A percentile compares a stretch with the other conserved stretches of the same genome.
These are phyloP conservation scores for Thraustotheca clavata DNA, from an alignment of 352 stramenopile species.

Conservation along the genomic window DNA sequence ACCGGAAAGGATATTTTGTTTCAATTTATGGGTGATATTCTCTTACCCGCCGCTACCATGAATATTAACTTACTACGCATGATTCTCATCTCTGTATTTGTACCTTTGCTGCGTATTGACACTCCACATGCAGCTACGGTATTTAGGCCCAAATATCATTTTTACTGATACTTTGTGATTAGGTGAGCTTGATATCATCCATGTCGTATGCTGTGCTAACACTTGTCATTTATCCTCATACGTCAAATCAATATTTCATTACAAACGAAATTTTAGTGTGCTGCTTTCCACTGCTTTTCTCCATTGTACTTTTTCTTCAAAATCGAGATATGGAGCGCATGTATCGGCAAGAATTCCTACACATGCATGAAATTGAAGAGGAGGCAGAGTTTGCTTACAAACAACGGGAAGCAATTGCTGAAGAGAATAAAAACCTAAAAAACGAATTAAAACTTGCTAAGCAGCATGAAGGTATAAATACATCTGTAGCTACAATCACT, in stretches of 20 bases:
- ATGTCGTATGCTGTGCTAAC: slow-evolving; percentile 4
- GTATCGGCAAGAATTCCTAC: slow-evolving; percentile 15
- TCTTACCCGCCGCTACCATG: slow-evolving; percentile 39
- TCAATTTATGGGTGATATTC: slow-evolving; percentile 50
- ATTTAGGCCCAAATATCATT: neutral
- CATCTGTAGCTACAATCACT: no score
- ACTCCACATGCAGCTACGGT: slow-evolving; percentile 8
- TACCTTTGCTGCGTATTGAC: slow-evolving; percentile 14
- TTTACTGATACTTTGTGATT: neutral
- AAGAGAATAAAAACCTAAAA: slow-evolving; percentile 22
- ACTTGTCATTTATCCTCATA: slow-evolving; percentile 14
- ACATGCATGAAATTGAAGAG: slow-evolving; percentile 19
- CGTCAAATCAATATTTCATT: slow-evolving; percentile 21
- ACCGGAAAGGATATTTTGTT: slow-evolving; percentile 50
- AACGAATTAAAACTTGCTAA: slow-evolving; percentile 17
- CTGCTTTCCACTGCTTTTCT: slow-evolving; percentile 19
- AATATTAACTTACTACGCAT: slow-evolving; percentile 22
- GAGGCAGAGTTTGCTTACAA: slow-evolving; percentile 18
- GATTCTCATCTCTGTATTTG: slow-evolving; percentile 15
- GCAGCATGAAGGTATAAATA: slow-evolving; percentile 13
- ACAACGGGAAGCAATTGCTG: slow-evolving; percentile 16
- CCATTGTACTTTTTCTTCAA: slow-evolving; percentile 16
- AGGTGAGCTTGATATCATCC: slow-evolving; percentile 12
- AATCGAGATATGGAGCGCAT: slow-evolving; percentile 23
- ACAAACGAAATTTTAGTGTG: slow-evolving; percentile 21